phyloP scores from a whole-genome alignment of 2,329 filamentous ascomycete species.

The Westerdykella sp. region DNA sequence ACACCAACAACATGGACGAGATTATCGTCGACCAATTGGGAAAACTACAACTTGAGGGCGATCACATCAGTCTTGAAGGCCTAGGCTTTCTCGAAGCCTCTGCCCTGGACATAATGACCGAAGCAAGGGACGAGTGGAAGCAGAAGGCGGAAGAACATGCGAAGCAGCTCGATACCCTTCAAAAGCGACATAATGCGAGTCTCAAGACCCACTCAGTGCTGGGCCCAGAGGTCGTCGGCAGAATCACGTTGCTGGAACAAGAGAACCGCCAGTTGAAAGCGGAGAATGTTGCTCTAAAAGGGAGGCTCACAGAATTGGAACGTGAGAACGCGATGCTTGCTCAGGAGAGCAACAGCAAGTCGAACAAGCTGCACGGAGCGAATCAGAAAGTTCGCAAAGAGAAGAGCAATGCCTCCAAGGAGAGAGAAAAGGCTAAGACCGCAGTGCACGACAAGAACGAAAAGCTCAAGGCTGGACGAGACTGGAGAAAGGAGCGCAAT shows the following conservation, averaged over 20 bases:
- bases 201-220: not conserved
- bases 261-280: conserved; percentile 7
- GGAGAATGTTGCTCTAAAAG: conserved; percentile 8
- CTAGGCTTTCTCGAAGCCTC: no score
- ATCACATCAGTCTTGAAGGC: no score
- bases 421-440: conserved; percentile 14
- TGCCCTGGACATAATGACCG: conserved; percentile 2
- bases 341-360: conserved; percentile 8
- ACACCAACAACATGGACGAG: no score
- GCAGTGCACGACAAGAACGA: conserved; percentile 11
- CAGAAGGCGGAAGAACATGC: conserved; percentile 1
- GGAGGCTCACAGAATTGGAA: conserved; percentile 6
- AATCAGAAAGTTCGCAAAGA: conserved; percentile 14
- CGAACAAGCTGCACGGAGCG: conserved; percentile 12
- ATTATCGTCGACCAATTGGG: no score
- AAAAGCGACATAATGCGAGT: conserved; percentile 3
- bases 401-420: conserved; percentile 10
- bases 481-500: conserved; percentile 14
- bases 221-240: conserved; percentile 4
- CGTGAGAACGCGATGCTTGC: conserved; percentile 5
- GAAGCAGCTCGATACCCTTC: conserved; percentile 2
- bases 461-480: conserved; percentile 8
- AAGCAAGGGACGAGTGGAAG: conserved; percentile 6
- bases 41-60: no score
- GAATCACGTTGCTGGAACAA: conserved; percentile 9